phyloP scores from a whole-genome alignment of 495 filamentous ascomycete species.

The Cercophora sp. region DNA sequence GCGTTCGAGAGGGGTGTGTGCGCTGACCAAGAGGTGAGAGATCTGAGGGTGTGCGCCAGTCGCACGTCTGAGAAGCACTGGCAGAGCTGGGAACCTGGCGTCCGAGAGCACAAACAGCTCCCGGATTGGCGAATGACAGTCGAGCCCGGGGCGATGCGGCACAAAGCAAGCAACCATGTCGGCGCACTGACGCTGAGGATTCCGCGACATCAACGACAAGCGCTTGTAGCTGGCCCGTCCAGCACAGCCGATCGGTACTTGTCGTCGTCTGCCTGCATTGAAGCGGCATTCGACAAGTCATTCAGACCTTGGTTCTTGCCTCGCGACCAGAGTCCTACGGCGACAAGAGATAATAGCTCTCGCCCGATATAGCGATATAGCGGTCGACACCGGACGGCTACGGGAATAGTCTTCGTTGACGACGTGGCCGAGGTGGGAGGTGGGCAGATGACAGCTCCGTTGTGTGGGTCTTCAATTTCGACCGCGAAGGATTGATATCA shows the following conservation, averaged over 20 bases:
- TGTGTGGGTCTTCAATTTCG: slow-evolving; percentile 12
- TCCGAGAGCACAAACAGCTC: slow-evolving; percentile 11
- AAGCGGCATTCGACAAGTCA: slow-evolving; percentile 5
- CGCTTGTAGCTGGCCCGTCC: not conserved
- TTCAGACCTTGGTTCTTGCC: slow-evolving; percentile 6
- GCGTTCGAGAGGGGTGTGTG: slow-evolving; percentile 9
- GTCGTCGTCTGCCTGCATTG: slow-evolving; percentile 12
- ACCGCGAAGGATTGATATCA: slow-evolving; percentile 2
- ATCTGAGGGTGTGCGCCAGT: slow-evolving; percentile 6
- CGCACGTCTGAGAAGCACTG: not conserved
- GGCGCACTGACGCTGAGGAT: slow-evolving; percentile 24
- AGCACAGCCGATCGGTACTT: slow-evolving; percentile 18
- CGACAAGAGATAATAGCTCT: slow-evolving; percentile 11
- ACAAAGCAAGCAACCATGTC: slow-evolving; percentile 5
- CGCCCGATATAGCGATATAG: slow-evolving; percentile 9
- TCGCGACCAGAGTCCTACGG: not conserved
- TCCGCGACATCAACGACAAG: slow-evolving; percentile 8
- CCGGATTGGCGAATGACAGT: slow-evolving; percentile 14
- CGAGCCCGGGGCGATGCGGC: slow-evolving; percentile 6
- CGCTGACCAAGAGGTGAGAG: not conserved
- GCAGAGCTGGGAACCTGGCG: not conserved
- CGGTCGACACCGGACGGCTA: slow-evolving; percentile 3
- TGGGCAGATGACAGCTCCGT: slow-evolving; percentile 14
- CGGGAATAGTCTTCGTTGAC: no score
- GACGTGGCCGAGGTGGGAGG: not conserved